phyloP scores from a whole-genome alignment of 768 basidiomycete genomes.

The Pleurotus citrinopileatus region DNA sequence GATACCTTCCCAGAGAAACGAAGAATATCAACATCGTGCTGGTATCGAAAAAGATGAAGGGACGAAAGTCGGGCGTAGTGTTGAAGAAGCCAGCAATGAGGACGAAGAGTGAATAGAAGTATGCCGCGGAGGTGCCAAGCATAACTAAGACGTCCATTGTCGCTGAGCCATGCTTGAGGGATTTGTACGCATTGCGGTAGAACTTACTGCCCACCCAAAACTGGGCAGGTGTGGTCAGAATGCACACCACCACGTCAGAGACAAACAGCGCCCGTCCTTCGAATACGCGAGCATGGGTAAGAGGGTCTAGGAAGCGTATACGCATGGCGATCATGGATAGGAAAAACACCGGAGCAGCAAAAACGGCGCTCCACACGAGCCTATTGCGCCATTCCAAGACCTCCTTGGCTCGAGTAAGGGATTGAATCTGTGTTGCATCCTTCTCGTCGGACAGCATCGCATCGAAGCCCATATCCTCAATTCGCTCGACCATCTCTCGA shows the following conservation, averaged over 20 bases:
- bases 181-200: slow-evolving; percentile 88
- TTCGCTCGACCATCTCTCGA: slow-evolving; percentile 84
- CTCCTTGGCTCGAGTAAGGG: slow-evolving; percentile 86
- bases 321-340: slow-evolving; percentile 81
- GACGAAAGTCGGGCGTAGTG: slow-evolving; percentile 64
- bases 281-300: slow-evolving; percentile 51
- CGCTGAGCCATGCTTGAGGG: slow-evolving; percentile 82
- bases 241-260: slow-evolving; percentile 72
- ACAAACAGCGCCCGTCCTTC: slow-evolving; percentile 62
- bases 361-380: slow-evolving; percentile 68
- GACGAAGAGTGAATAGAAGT: slow-evolving; percentile 78
- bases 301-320: slow-evolving; percentile 53
- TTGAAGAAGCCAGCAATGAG: slow-evolving; percentile 68
- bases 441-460: slow-evolving; percentile 80
- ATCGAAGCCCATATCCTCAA: slow-evolving; percentile 89
- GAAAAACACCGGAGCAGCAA: slow-evolving; percentile 94
- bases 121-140: slow-evolving; percentile 92
- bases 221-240: slow-evolving; percentile 88
- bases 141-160: slow-evolving; percentile 99
- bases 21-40: slow-evolving; percentile 99
- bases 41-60: slow-evolving; percentile 95
- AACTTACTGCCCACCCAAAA: slow-evolving; percentile 89
- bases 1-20: slow-evolving; percentile 90
- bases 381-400: slow-evolving; percentile 85
- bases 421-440: slow-evolving; percentile 81